Evolutionary conservation across 2,329 filamentous ascomycete species (phyloP), one percentile per base, ranked within the genome.

Genomic region (Biscogniauxia sp.): DNA sequence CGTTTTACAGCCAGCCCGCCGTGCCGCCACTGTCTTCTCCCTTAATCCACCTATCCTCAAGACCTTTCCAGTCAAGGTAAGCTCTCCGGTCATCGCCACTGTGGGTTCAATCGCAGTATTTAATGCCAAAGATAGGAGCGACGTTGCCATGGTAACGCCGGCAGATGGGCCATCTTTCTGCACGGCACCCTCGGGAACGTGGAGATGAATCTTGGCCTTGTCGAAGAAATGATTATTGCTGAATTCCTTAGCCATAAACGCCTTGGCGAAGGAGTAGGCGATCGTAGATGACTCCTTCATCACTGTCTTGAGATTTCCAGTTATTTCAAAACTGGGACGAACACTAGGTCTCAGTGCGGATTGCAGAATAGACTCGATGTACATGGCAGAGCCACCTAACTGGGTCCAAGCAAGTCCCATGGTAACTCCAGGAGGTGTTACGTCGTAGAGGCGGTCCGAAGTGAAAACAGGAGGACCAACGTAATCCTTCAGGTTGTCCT

Each of bases 351-450:
- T 87, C 54, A 98, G 84, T 0, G 91, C 87, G 62, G 88, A 90
- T 74, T 99, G 93, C 56, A 99, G 80, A 64, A 99, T 98, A 1
- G 93, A 96, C 78, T 99, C 95, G 60, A 99, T 92, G 76, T 99
- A 99, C 74, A 99, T 88, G 56, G 95, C 95, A 4, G 95, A 92
- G 61, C 95, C 95, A 63, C 95, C 95, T 86, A 99, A 92, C 72
- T 93, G 92, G 7, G 96, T 99, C 95, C 95, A 99, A 7, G 95
- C 95, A 56, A 99, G 85, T 66, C 95, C 95, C 95, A 99, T 98
- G 20, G 93, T 91, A 17, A 99, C 95, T 76, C 95, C 95, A 1
- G 95, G 86, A 3, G 96, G 95, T 61, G 93, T 97, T 54, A 88
- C 87, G 70, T 99, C 95, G 80, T 98, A 99, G 15, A 99, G 83